These are phyloP conservation scores for Epichloe typhina DNA, from an alignment of 2,329 filamentous ascomycete genomes.

Conservation along the genomic window DNA sequence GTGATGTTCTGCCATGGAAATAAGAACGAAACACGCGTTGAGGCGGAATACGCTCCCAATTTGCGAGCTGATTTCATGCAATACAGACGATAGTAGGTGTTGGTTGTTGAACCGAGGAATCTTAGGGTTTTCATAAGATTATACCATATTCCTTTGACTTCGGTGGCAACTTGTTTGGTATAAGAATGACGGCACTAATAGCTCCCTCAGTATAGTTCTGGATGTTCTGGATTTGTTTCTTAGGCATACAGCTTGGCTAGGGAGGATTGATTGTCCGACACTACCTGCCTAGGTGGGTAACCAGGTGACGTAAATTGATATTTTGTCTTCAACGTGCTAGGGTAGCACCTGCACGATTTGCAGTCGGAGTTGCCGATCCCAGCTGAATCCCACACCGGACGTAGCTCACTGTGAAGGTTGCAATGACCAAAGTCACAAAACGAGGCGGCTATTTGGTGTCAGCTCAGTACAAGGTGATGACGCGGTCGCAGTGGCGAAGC, in stretches of 20 bases:
- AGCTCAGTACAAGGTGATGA: not conserved
- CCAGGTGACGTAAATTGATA: not conserved
- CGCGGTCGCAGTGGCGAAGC: not conserved
- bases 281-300: not conserved
- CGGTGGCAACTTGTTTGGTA: not conserved
- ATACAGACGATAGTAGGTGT: not conserved
- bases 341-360: not conserved
- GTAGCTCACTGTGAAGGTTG: not conserved
- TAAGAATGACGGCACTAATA: no score
- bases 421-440: not conserved
- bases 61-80: not conserved
- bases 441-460: not conserved
- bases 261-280: not conserved
- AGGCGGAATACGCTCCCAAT: not conserved
- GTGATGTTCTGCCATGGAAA: constrained; percentile 1
- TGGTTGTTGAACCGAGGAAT: not conserved
- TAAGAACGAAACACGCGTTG: not conserved
- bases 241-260: not conserved
- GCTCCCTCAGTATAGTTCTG: not conserved
- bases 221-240: not conserved
- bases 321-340: not conserved
- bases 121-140: not conserved
- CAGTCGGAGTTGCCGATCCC: no score
- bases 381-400: not conserved
- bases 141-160: not conserved